phyloP scores from a whole-genome alignment of 192 early-diverging fungal species.

The Podila horticola region DNA sequence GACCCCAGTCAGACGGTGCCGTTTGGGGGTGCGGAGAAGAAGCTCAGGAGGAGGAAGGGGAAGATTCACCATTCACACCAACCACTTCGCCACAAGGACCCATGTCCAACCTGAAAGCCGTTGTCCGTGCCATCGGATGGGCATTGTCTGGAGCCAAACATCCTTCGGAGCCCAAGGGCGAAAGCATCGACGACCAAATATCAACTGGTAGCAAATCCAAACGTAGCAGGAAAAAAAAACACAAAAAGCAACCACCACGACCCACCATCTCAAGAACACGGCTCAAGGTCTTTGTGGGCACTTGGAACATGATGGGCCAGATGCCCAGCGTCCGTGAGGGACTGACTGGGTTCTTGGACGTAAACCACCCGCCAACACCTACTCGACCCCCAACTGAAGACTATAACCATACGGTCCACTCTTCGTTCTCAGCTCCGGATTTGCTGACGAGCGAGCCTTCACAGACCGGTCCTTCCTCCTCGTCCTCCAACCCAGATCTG shows the following conservation, averaged over 20 bases:
- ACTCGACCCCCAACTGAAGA: neutral
- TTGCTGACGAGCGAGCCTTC: neutral
- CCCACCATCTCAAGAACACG: conserved; percentile 48
- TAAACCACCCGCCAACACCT: conserved; percentile 4
- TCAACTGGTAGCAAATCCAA: neutral
- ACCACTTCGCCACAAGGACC: neutral
- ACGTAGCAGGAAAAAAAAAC: neutral
- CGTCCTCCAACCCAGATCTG: neutral
- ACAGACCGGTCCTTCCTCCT: too few relatives aligned
- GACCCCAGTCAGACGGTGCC: neutral
- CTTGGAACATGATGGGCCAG: conserved; percentile 67
- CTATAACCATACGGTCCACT: too few relatives aligned
- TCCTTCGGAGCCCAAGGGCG: neutral
- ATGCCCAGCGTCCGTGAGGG: conserved; percentile 45
- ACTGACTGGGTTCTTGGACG: conserved; percentile 48
- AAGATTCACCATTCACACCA: neutral
- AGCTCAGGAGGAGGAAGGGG: neutral
- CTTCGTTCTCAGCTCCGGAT: neutral
- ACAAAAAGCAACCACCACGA: conserved; percentile 2
- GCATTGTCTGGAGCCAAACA: neutral
- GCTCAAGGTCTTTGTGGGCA: conserved; percentile 65
- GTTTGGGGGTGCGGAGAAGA: neutral
- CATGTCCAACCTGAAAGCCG: neutral
- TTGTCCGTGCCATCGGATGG: conserved; percentile 28
- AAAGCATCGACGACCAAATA: neutral